These are phyloP conservation scores for Schizothecium vesticola DNA, from an alignment of 495 filamentous ascomycete species.

Conservation along the genomic window DNA sequence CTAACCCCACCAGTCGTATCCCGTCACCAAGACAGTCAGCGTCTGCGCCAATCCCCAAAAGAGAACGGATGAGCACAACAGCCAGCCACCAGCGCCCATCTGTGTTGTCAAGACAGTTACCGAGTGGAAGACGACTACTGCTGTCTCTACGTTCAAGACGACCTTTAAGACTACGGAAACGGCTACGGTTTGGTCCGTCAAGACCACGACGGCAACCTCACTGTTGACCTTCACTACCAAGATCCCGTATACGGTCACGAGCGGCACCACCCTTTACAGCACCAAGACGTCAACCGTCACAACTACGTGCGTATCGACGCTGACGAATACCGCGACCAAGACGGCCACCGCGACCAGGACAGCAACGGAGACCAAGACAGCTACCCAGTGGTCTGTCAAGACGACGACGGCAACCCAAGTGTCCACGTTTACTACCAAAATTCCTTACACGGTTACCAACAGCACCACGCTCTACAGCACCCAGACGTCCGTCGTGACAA, in stretches of 20 bases:
- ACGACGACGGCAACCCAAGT: not conserved
- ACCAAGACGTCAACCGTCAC: constrained; percentile 16
- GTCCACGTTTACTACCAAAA: constrained; percentile 12
- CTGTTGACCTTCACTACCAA: constrained; percentile 22
- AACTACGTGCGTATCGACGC: constrained; percentile 28
- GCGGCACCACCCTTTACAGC: constrained; percentile 25
- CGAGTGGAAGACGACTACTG: constrained; percentile 21
- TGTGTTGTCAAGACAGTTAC: constrained; percentile 25
- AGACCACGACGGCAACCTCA: constrained; percentile 20
- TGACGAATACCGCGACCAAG: constrained; percentile 22
- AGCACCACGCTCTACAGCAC: constrained; percentile 17
- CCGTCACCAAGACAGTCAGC: constrained; percentile 18
- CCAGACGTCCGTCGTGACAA: constrained; percentile 13
- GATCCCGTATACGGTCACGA: constrained; percentile 23
- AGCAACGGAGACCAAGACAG: constrained; percentile 26
- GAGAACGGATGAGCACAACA: not conserved
- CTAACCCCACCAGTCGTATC: constrained; percentile 7
- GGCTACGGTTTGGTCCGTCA: constrained; percentile 6
- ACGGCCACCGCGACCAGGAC: constrained; percentile 19
- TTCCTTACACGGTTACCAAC: constrained; percentile 22
- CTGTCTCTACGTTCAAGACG: constrained; percentile 13
- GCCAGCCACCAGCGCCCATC: not conserved
- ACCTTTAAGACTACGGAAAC: not conserved
- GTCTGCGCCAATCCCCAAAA: constrained; percentile 18
- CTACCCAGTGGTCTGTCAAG: constrained; percentile 2